Conservation (phyloP, 1,139 yeast species). For the Protomyces gravidus region DNA sequence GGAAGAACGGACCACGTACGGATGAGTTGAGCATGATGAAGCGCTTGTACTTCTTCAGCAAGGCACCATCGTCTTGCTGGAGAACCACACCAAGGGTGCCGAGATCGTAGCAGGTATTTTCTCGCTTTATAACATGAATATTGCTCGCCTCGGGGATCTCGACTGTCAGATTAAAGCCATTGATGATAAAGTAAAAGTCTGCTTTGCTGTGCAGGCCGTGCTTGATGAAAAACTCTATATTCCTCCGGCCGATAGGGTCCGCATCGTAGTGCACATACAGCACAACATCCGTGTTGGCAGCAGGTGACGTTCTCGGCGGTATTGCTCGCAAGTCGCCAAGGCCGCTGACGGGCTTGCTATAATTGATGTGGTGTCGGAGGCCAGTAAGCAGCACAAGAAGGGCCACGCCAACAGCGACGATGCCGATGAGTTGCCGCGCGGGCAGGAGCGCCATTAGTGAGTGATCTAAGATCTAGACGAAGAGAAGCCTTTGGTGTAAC, state of each 20-base stretch:
- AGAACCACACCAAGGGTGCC: constrained; percentile 11
- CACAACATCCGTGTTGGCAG: neutral
- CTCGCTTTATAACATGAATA: constrained; percentile 4
- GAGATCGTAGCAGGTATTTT: constrained; percentile 15
- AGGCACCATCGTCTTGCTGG: neutral
- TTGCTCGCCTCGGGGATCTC: constrained; percentile 5
- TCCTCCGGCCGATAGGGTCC: constrained; percentile 3
- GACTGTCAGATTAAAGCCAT: constrained; percentile 5
- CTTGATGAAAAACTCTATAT: constrained; percentile 14
- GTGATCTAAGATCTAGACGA: too few relatives aligned
- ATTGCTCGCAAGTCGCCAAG: too few relatives aligned
- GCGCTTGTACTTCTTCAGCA: constrained; percentile 6
- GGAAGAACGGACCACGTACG: constrained; percentile 22
- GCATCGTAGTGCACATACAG: constrained; percentile 18
- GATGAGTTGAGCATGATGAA: constrained; percentile 16
- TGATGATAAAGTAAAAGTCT: constrained; percentile 18
- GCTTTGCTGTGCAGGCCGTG: constrained; percentile 19
- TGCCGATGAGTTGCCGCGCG: too few relatives aligned
- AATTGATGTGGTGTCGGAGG: too few relatives aligned
- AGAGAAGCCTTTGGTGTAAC: too few relatives aligned
- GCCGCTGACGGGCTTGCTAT: too few relatives aligned
- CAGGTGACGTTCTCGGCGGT: too few relatives aligned
- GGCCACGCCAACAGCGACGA: too few relatives aligned
- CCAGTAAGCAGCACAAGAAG: too few relatives aligned
- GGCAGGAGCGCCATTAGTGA: too few relatives aligned